Evolutionary conservation across 768 basidiomycete species (phyloP).

Genomic region (Mycena alexandri): DNA sequence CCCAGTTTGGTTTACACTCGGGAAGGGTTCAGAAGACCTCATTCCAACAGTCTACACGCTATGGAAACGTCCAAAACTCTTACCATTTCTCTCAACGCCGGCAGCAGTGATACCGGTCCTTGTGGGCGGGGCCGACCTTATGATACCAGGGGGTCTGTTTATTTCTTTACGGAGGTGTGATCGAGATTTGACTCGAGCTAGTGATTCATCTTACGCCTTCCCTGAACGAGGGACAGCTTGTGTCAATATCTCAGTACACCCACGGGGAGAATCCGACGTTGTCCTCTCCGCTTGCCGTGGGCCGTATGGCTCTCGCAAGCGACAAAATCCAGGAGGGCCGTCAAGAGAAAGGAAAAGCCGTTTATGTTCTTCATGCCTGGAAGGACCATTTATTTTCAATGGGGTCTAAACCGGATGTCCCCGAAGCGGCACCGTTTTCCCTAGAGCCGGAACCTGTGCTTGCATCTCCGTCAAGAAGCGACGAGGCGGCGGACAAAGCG

Average conservation of each 20-base stretch:
- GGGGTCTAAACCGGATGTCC: slow-evolving; percentile 73
- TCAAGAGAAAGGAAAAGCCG: slow-evolving; percentile 81
- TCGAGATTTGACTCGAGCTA: slow-evolving; percentile 52
- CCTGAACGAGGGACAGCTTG: slow-evolving; percentile 64
- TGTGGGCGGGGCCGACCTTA: slow-evolving; percentile 85
- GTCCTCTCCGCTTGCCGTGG: slow-evolving; percentile 80
- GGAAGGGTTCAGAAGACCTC: slow-evolving; percentile 74
- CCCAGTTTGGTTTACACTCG: slow-evolving; percentile 84
- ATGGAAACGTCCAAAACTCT: slow-evolving; percentile 78
- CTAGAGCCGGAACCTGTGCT: slow-evolving; percentile 19
- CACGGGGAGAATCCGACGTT: slow-evolving; percentile 49
- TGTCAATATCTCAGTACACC: slow-evolving; percentile 69
- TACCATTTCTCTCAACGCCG: slow-evolving; percentile 58
- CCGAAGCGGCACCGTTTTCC: slow-evolving; percentile 53
- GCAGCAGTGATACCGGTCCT: slow-evolving; percentile 66
- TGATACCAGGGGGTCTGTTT: slow-evolving; percentile 85
- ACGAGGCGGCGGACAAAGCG: slow-evolving; percentile 22
- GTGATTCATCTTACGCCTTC: slow-evolving; percentile 67
- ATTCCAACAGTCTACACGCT: slow-evolving; percentile 88
- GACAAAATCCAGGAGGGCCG: slow-evolving; percentile 57
- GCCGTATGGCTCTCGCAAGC: slow-evolving; percentile 72
- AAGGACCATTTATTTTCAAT: slow-evolving; percentile 82
- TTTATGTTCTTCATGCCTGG: slow-evolving; percentile 79
- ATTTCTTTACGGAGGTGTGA: not conserved
- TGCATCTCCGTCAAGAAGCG: not conserved